Base-by-base conservation (phyloP, 2,329 filamentous ascomycete species). In the Trichoderma harzianum region DNA sequence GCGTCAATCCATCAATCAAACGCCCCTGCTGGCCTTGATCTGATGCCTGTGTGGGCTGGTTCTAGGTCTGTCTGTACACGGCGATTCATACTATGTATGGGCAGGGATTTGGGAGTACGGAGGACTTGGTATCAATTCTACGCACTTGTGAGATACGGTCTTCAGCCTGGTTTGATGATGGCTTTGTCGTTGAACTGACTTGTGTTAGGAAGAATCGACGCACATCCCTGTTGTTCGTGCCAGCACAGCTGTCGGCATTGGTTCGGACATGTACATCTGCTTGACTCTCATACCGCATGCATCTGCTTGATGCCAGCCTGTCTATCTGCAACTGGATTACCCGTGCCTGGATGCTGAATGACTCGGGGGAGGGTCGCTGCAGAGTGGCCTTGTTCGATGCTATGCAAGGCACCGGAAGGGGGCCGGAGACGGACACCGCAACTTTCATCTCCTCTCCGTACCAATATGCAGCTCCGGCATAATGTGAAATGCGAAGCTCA, bases 351-450 rank as follows among this genome's bases (percentile, higher is more conserved):
- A 32, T 60, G 57, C 57, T 24, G 66, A 64, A 36, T 70, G 68
- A 64, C 60, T 70, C 47, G 60, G 30, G 39, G 28, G 36, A 47
- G 34, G 55, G 53, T 68, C 53, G 68, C 39, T 43, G 68, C 68
- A 51, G 57, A 55, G n/a, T 21, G 8, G 60, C 47, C 58, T 39
- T 57, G 43, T 11, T 30, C 68, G 43, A 63, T 70, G 34, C 60
- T 47, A 70, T 70, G 68, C 68, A 70, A 70, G 60, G 68, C 68
- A 70, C 66, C 55, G 66, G 36, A 69, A 51, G 36, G 57, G 36
- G 39, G 36, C 57, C 65, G 55, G 66, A 30, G 57, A 61, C 18
- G n/a, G 66, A 69, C 65, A 68, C 66, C 66, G 66, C 66, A 69
- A 69, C 51, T 69, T 51, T 63, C 53, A 55, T 39, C 43, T 28